Conservation (phyloP, 1,139 yeast species). For the Tardiomyces blankii region DNA sequence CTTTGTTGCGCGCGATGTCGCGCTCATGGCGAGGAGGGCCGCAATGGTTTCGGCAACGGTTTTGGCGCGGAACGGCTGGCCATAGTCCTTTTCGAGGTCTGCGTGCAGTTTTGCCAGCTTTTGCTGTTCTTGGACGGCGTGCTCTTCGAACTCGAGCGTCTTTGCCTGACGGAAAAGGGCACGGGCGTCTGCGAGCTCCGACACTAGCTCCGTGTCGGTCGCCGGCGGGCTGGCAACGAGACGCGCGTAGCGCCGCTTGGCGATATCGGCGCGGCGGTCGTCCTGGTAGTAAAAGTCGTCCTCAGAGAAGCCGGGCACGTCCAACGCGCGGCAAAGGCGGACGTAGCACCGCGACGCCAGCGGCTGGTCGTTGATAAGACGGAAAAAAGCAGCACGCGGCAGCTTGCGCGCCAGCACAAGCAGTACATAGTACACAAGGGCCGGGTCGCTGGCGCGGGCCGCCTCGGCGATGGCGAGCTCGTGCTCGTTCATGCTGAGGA, state of each 20-base stretch:
- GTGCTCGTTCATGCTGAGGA: conserved; percentile 61
- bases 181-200: not conserved
- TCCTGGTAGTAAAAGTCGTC: conserved; percentile 49
- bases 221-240: not conserved
- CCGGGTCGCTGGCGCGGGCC: conserved; percentile 53
- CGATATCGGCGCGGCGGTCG: conserved; percentile 39
- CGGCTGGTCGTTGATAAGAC: conserved; percentile 37
- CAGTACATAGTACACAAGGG: conserved; percentile 51
- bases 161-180: conserved; percentile 3
- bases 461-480: conserved; percentile 63
- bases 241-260: conserved; percentile 18
- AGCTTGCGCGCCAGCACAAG: conserved; percentile 38
- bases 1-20: conserved; percentile 44
- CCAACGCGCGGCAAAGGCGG: conserved; percentile 21
- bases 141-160: conserved; percentile 7
- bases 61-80: conserved; percentile 39
- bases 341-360: conserved; percentile 35
- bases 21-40: conserved; percentile 45
- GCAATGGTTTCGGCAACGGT: conserved; percentile 48
- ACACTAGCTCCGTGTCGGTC: not conserved
- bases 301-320: not conserved
- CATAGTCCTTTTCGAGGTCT: conserved; percentile 43
- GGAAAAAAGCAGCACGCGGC: conserved; percentile 44
- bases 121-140: conserved; percentile 37
- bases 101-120: conserved; percentile 43